Evolutionary conservation across 2,329 filamentous ascomycete species (phyloP).

Genomic region (Trichoderma simmonsii): DNA sequence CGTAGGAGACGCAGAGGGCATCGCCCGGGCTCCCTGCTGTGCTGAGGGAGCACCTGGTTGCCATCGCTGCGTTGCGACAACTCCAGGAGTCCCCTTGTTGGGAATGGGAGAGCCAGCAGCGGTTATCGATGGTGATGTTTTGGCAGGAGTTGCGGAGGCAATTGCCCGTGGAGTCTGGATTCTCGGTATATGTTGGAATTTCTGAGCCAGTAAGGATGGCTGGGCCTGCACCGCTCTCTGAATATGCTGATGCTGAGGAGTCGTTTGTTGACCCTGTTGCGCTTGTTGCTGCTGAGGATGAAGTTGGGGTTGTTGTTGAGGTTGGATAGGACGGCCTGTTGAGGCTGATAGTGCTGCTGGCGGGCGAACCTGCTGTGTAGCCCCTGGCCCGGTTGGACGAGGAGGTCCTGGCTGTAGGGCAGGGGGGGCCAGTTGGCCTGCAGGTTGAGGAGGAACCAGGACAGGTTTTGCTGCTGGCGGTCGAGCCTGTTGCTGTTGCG

Average conservation of each 20-base stretch:
- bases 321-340: slow-evolving; percentile 34
- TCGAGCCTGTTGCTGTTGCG: slow-evolving; percentile 24
- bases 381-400: slow-evolving; percentile 25
- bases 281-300: slow-evolving; percentile 20
- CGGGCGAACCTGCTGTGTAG: slow-evolving; percentile 29
- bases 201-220: slow-evolving; percentile 17
- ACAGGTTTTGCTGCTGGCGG: slow-evolving; percentile 29
- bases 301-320: slow-evolving; percentile 26
- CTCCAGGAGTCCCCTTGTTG: slow-evolving; percentile 6
- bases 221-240: slow-evolving; percentile 8
- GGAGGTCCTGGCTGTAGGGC: slow-evolving; percentile 33
- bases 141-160: slow-evolving; percentile 31
- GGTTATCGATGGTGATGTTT: slow-evolving; percentile 23
- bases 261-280: slow-evolving; percentile 5
- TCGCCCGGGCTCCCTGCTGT: slow-evolving; percentile 27
- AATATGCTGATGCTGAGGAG: slow-evolving; percentile 2
- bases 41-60: slow-evolving; percentile 29
- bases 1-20: slow-evolving; percentile 27
- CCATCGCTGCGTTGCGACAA: slow-evolving; percentile 30
- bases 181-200: slow-evolving; percentile 19
- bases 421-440: slow-evolving; percentile 36
- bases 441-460: slow-evolving; percentile 35
- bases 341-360: slow-evolving; percentile 34
- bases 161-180: slow-evolving; percentile 29
- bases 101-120: slow-evolving; percentile 26